Conservation (phyloP, 2,329 filamentous ascomycete species). For the Myriosclerotinia scirpicola region DNA sequence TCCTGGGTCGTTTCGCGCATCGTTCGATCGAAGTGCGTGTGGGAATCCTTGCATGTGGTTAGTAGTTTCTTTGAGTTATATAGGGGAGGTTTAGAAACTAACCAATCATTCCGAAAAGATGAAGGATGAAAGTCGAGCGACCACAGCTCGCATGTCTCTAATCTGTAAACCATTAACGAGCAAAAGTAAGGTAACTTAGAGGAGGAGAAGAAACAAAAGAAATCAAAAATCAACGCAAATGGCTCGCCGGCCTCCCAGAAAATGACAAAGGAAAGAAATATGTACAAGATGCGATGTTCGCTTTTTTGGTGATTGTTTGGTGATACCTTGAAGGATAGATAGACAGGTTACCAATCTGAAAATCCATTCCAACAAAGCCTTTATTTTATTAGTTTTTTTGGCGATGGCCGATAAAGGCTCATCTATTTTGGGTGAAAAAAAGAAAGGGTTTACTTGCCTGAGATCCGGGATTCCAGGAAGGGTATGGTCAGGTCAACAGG, state of each 20-base stretch:
- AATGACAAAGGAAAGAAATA: conserved; percentile 13
- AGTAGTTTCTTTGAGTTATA: not conserved
- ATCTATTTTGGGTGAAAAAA: conserved; percentile 19
- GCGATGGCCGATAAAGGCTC: conserved; percentile 18
- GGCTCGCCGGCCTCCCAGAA: not conserved
- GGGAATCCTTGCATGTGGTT: not conserved
- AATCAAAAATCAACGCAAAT: not conserved
- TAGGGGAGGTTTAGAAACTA: not conserved
- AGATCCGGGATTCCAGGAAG: conserved; percentile 11
- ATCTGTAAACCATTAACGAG: conserved; percentile 23
- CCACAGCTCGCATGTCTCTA: conserved; percentile 20
- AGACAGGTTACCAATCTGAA: conserved; percentile 20
- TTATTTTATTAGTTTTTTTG: conserved; percentile 22
- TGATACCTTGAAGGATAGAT: conserved; percentile 19
- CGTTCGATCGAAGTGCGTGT: not conserved
- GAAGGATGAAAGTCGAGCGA: not conserved
- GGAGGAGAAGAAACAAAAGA: not conserved
- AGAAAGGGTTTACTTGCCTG: conserved; percentile 13
- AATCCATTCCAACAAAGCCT: conserved; percentile 11
- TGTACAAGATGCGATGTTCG: conserved; percentile 22
- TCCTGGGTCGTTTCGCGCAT: not conserved
- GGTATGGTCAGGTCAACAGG: conserved; percentile 20
- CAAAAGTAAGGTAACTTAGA: not conserved
- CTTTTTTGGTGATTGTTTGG: conserved; percentile 24
- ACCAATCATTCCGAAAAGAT: not conserved